These are phyloP conservation scores for Galerina marginata DNA, from an alignment of 768 basidiomycete species.

Conservation along the genomic window DNA sequence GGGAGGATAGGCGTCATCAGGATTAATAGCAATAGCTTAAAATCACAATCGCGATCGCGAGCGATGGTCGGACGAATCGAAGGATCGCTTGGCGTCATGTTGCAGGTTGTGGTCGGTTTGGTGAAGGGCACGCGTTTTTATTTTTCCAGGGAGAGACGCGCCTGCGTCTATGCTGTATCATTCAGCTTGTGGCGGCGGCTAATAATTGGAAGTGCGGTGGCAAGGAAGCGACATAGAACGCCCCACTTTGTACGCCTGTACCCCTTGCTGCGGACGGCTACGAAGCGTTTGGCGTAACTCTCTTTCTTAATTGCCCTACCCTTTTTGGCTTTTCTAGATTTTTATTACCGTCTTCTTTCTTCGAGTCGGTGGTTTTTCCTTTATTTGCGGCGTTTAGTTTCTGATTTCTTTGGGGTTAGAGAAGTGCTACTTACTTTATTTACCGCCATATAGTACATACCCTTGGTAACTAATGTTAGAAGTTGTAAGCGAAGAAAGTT, in stretches of 20 bases:
- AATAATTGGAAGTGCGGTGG: neutral
- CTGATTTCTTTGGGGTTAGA: too few species aligned
- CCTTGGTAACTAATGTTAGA: neutral
- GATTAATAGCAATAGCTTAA: neutral
- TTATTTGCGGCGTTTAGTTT: neutral
- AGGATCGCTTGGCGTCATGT: too few species aligned
- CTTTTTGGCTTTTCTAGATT: neutral
- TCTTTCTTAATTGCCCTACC: slow-evolving; percentile 2
- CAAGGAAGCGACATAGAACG: neutral
- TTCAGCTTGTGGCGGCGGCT: too few species aligned
- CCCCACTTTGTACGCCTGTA: slow-evolving; percentile 3
- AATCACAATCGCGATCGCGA: too few species aligned
- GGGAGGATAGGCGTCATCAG: slow-evolving; percentile 5
- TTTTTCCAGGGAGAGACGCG: neutral
- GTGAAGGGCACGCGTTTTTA: neutral
- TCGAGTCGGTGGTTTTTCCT: neutral
- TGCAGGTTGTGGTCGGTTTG: neutral
- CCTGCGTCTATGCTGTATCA: neutral
- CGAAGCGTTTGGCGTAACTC: slow-evolving; percentile 1
- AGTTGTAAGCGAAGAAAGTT: neutral
- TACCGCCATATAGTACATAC: slow-evolving; percentile 6
- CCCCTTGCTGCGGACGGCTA: slow-evolving; percentile 7
- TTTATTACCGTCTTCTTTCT: neutral
- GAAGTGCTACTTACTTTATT: neutral
- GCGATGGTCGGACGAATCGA: too few species aligned